These are phyloP conservation scores for Hamiltosporidium tvaerminnensis DNA, from an alignment of 371 early-diverging fungal genomes.

Conservation along the genomic window DNA sequence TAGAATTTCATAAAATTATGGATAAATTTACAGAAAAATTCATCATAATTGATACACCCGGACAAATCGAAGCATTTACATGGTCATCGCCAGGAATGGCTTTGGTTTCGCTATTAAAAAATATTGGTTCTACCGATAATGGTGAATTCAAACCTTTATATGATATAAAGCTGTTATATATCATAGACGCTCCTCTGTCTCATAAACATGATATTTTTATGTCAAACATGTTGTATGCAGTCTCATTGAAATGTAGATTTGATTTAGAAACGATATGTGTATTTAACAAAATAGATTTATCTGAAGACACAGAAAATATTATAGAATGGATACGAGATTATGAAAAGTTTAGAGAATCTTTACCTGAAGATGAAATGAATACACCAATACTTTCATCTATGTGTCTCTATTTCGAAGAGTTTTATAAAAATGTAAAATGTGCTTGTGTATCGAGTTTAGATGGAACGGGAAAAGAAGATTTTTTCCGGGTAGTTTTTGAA, in stretches of 20 bases:
- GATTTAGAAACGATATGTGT: slow-evolving; percentile 20
- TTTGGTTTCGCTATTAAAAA: slow-evolving; percentile 68
- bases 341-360: slow-evolving; percentile 27
- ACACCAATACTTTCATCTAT: slow-evolving; percentile 34
- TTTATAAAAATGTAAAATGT: slow-evolving; percentile 39
- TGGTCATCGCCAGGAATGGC: slow-evolving; percentile 95
- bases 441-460: slow-evolving; percentile 33
- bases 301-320: slow-evolving; percentile 17
- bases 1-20: slow-evolving; percentile 77
- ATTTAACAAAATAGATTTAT: slow-evolving; percentile 52
- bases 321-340: slow-evolving; percentile 40
- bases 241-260: slow-evolving; percentile 54
- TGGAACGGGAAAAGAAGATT: slow-evolving; percentile 43
- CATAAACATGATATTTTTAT: slow-evolving; percentile 84
- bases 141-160: slow-evolving; percentile 52
- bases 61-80: slow-evolving; percentile 98
- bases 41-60: slow-evolving; percentile 91
- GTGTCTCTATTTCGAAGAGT: slow-evolving; percentile 52
- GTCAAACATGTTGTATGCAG: slow-evolving; percentile 97
- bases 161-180: slow-evolving; percentile 76
- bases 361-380: slow-evolving; percentile 24
- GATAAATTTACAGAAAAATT: slow-evolving; percentile 63
- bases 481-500: slow-evolving; percentile 13
- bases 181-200: slow-evolving; percentile 83
- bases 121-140: slow-evolving; percentile 55